Base-by-base conservation (phyloP, 352 stramenopile species). In the Phytophthora syringae region DNA sequence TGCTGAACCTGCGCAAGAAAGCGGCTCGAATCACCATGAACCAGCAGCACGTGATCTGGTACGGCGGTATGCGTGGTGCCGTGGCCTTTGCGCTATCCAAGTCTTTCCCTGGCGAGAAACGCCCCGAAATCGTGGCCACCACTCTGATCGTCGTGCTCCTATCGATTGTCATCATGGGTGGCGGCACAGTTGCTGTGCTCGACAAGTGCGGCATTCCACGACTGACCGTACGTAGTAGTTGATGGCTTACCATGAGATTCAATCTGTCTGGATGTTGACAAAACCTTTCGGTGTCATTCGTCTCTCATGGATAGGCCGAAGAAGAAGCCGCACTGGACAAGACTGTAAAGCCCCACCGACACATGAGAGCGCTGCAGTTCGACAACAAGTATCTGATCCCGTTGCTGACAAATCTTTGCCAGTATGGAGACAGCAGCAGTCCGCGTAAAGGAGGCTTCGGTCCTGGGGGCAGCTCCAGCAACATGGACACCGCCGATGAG, bases 21-120 rank as follows among this genome's bases (percentile, higher is more conserved):
- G 72, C 62, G 22, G 72, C 78, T 20, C 74, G 72, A 57, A 94
- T 94, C 62, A 92, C 83, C n/a, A 64, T 73, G 34, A 97, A 97
- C 67, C 93, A 96, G 56, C 89, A 96, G 63, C 90, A 98, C 77
- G 97, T 98, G 89, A 93, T 98, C 55, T 98, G 90, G 87, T 98
- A 98, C 80, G 93, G 89, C 36, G 95, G 95, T 11, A 80, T 99
- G 43, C 89, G 96, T 22, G 94, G 94, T 18, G 96, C 94, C 27
- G 90, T 99, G 5, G 92, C 94, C 0, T 99, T 98, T 65, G 89
- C 92, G 25, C 80, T 96, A 54, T 92, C 92, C 57, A 92, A 95
- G 68, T 91, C 80, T 6, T 98, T 98, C 65, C 92, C 95, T 9
- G 79, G 84, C 16, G 82, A 93, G 34, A 93, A 92, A 70, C 73